Base-by-base conservation (phyloP, 106 monocot genomes). In the Alisma plantagoaquatica region DNA sequence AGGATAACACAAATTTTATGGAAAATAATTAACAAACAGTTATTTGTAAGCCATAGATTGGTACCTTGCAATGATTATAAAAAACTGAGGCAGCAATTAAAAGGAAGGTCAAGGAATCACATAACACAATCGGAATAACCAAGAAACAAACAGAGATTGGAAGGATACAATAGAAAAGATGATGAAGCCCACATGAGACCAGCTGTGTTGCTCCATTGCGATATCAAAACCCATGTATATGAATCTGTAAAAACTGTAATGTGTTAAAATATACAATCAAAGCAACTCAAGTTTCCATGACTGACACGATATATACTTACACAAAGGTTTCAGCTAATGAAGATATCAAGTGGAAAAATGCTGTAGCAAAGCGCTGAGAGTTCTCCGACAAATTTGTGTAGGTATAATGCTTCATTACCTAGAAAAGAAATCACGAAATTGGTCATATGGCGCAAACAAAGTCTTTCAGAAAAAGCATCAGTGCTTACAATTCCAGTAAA, bases 191-290 rank as follows among this genome's bases (percentile, higher is more conserved):
- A 89, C 26, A 28, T 98, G 96, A n/a, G 96, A 89, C 96, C 89
- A 98, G 72, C 96, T 98, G 71, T 98, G 96, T 47, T 89, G 62
- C 67, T 98, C 88, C 78, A 98, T 89, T 26, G 89, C 89, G 67
- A 98, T 98, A 57, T 98, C 88, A 50, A 98, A 85, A 17, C 96
- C 96, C 96, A 98, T 89, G 47, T 98, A 98, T 75, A 98, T 98
- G 63, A 98, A 98, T 23, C 96, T 98, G 75, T 59, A 74, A 65
- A 68, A 73, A 33, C 12, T 49, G 20, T n/a, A 26, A 22, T 25
- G 23, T 47, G 20, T 22, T 43, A 14, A 6, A 38, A 38, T 38
- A 38, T 38, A 38, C 14, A 38, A 6, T 38, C 6, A 38, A 6
- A 38, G 6, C 35, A 7, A 38, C 6, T 38, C 6, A 7, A 38